Base-by-base conservation (phyloP, 2,329 filamentous ascomycete genomes). In the Coniochaeta sp. region DNA sequence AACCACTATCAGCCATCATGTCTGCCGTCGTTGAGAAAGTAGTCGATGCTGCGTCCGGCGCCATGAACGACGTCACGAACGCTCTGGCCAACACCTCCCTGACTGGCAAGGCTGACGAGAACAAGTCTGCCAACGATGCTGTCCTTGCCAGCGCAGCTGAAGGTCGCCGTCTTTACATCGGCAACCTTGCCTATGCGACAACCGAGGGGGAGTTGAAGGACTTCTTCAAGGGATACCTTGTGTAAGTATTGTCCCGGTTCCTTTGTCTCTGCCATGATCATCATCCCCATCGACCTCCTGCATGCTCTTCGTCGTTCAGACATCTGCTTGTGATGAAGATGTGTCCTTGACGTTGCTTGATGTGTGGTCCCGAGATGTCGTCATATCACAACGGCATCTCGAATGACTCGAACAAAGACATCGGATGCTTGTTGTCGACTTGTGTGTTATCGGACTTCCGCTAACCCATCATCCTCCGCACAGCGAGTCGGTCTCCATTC, bases 171-270 rank as follows among this genome's bases (percentile, higher is more conserved):
- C 87, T 99, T 67, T 99, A 99, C 81, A 97, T 99, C 81, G 94
- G 94, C 82, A 99, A 99, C 83, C 89, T 99, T 85, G 94, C 94
- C 69, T 99, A 99, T 76, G 91, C 92, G 86, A 97, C 94, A 86
- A 96, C 91, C 74, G 94, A 97, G 89, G 94, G 89, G 87, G 91
- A 96, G 86, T 90, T 99, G 83, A 96, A 95, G 83, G 89, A 94
- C 67, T 99, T 99, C 84, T 99, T 99, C 87, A 92, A 94, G 83
- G 89, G 86, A 76, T 97, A 96, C 83, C 87, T 94, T 81, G 90
- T 99, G 94, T 99, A 83, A 83, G 92, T 89, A 45, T 38, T 48
- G 38, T 42, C 6, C 38, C 20, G 8, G n/a, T 24, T 42, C 20
- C 48, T 48, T 32, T 38, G 27, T 51, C 55, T 50, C 30, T 35